Base-by-base conservation (phyloP, 306 rosid species). In the Ammopiptanthus mongolicus region DNA sequence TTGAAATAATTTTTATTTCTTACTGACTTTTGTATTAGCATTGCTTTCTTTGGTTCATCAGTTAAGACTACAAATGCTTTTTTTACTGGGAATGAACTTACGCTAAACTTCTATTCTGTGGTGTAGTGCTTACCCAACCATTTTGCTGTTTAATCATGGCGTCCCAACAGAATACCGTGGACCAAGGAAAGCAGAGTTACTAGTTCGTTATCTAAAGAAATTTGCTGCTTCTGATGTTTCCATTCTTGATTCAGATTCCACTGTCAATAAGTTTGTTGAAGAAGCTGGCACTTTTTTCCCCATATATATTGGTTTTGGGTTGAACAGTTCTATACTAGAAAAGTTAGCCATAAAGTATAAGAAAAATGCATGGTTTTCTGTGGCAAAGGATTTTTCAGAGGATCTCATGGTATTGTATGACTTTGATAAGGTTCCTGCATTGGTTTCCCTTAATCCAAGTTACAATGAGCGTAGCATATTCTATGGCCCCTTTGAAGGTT, bases 401-500 rank as follows among this genome's bases (percentile, higher is more conserved):
- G 96, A 96, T 78, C 75, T 77, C 48, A 96, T 89, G 97, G 51
- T 89, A n/a, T 22, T 69, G 65, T 86, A 90, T 70, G 93, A 96
- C 81, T 96, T 96, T 70, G 97, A 92, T 77, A 96, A 90, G 86
- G 84, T 85, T 89, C 98, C 98, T 47, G 92, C 99, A 18, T 82
- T 96, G 88, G 91, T 91, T 76, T 84, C 95, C 23, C 74, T 90
- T 55, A 91, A 88, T 84, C 99, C 86, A 41, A 76, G 10, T 36
- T 96, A 85, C 86, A 75, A 85, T 67, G 98, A 96, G 79, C 84
- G 82, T 67, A 83, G 73, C 85, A 87, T 84, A 53, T 96, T 96
- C 76, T 96, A 96, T 59, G 97, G 98, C 52, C 98, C 98, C 36
- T 95, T 88, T 85, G 98, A 91, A 88, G 98, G 98, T 91, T 84